Evolutionary conservation across 352 stramenopile genomes (phyloP).

Genomic region (Plasmopara viticola): DNA sequence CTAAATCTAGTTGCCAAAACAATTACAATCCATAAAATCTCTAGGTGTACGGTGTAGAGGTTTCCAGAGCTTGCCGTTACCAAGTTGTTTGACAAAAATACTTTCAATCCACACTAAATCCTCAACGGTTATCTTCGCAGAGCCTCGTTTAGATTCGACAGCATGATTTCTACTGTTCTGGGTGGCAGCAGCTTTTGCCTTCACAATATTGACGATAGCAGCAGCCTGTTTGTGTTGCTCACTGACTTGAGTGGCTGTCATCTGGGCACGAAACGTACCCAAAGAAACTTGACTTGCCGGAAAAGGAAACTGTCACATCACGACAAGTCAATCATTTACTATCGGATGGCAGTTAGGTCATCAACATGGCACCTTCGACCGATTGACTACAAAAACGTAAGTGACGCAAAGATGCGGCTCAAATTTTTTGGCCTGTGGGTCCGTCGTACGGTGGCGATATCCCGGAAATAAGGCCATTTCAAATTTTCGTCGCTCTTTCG

Average conservation of each 20-base stretch:
- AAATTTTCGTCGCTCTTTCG: conserved; percentile 75
- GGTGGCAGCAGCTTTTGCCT: conserved; percentile 12
- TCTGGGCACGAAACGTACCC: conserved; percentile 11
- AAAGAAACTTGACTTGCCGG: conserved; percentile 21
- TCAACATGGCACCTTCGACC: conserved; percentile 39
- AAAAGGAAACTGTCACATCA: conserved; percentile 28
- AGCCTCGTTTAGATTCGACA: background rate
- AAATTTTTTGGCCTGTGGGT: conserved; percentile 79
- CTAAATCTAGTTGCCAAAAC: no score
- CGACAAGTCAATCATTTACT: conserved; percentile 3
- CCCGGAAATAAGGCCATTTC: conserved; percentile 66
- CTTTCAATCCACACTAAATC: background rate
- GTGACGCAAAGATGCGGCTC: conserved; percentile 77
- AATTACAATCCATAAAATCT: no score
- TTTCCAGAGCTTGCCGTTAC: conserved; percentile 17
- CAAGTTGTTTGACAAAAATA: background rate
- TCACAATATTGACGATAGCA: conserved; percentile 25
- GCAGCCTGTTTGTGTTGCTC: conserved; percentile 23
- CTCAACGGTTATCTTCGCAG: background rate
- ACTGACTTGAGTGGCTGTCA: conserved; percentile 8
- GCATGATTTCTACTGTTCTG: conserved; percentile 4
- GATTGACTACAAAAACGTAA: conserved; percentile 85
- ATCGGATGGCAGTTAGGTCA: background rate
- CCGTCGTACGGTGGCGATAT: conserved; percentile 85
- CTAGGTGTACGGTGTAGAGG: conserved; percentile 16